A percentile compares a stretch with the other conserved stretches of the same genome.
Evolutionary conservation across 192 early-diverging fungal species (phyloP).

Genomic region (Mortierella claussenii): DNA sequence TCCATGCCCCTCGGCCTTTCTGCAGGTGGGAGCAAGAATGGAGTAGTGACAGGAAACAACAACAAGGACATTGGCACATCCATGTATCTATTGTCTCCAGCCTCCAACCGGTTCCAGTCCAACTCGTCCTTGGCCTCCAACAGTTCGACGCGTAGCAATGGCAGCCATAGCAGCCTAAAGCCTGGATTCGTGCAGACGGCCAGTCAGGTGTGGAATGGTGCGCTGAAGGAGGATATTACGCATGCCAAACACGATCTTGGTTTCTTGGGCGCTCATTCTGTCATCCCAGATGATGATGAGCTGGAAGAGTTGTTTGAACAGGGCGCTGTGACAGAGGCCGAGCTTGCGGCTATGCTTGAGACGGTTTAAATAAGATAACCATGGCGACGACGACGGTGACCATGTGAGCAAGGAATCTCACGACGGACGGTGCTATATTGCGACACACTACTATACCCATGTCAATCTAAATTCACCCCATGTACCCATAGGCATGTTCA

Average conservation of each 20-base stretch:
- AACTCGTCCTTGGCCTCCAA: background rate
- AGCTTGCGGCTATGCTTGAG: conserved; percentile 38
- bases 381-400: too few species aligned
- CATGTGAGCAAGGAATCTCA: too few species aligned
- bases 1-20: too few species aligned
- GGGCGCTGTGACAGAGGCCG: conserved; percentile 36
- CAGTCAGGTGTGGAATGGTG: conserved; percentile 40
- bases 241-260: conserved; percentile 35
- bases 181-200: conserved; percentile 47
- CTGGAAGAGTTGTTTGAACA: conserved; percentile 40
- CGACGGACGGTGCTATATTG: too few species aligned
- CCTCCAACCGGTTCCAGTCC: conserved; percentile 32
- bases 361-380: too few species aligned
- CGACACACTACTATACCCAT: too few species aligned
- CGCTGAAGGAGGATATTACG: conserved; percentile 23
- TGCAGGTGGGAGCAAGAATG: background rate
- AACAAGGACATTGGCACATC: conserved; percentile 15
- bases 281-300: conserved; percentile 45
- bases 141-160: background rate
- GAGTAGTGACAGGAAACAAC: too few species aligned
- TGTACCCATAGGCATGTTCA: too few species aligned
- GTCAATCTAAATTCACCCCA: too few species aligned
- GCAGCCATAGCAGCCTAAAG: background rate
- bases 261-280: conserved; percentile 7
- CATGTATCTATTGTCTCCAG: conserved; percentile 36